Evolutionary conservation across 176 grass and related monocot genomes (phyloP).

Genomic region (Musa schizocarpa): DNA sequence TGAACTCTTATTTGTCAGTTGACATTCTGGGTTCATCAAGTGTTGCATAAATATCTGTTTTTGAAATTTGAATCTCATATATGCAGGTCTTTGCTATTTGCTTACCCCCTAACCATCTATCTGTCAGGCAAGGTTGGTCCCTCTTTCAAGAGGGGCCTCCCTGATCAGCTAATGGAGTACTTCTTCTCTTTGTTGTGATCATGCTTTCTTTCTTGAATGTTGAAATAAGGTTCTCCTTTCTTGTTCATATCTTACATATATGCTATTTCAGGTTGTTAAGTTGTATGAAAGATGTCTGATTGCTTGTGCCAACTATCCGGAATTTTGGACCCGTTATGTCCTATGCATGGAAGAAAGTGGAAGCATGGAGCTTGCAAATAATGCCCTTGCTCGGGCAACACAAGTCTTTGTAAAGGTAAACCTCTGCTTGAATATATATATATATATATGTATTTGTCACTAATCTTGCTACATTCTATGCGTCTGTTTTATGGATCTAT

Average conservation of each 20-base stretch:
- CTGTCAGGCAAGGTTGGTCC: conserved; percentile 90
- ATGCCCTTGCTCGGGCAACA: conserved; percentile 90
- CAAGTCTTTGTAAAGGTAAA: conserved; percentile 98
- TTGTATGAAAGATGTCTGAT: conserved; percentile 96
- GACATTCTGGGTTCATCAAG: conserved; percentile 93
- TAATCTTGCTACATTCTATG: too few relatives aligned
- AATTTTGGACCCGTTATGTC: conserved; percentile 97
- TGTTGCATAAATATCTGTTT: conserved; percentile 63
- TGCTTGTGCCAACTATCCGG: conserved; percentile 90
- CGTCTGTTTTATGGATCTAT: too few relatives aligned
- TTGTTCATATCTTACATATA: conserved; percentile 33
- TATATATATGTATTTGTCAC: too few relatives aligned
- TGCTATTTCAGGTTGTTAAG: conserved; percentile 91
- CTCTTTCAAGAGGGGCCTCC: conserved; percentile 88
- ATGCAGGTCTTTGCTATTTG: conserved; percentile 99
- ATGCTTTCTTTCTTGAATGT: conserved; percentile 20
- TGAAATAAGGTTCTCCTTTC: conserved; percentile 19
- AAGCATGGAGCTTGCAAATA: conserved; percentile 90
- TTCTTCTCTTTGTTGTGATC: conserved; percentile 57
- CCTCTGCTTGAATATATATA: neutral
- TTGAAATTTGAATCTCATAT: conserved; percentile 97
- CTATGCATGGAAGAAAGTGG: conserved; percentile 75
- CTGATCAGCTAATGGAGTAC: conserved; percentile 96
- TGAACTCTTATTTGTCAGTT: conserved; percentile 99
- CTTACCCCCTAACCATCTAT: conserved; percentile 99